Conservation (phyloP, 129 eudicot species). For the Helichrysum umbraculigerum region DNA sequence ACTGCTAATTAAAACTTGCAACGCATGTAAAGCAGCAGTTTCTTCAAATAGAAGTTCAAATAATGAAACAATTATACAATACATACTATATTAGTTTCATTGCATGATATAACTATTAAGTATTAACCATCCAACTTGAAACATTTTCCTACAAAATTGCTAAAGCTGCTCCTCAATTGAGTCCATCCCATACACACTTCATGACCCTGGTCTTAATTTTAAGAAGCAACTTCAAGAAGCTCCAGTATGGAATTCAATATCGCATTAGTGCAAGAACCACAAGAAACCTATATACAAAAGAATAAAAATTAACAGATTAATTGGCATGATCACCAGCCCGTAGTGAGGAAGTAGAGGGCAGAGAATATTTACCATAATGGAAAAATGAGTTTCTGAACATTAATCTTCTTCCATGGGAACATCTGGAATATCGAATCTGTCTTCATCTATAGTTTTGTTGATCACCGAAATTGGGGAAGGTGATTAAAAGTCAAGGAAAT, state of each 20-base stretch:
- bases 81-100: background rate
- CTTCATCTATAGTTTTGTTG: conserved; percentile 71
- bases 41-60: background rate
- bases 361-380: background rate
- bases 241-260: background rate
- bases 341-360: no score
- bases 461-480: conserved; percentile 70
- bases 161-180: background rate
- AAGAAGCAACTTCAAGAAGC: background rate
- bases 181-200: background rate
- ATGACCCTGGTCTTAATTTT: background rate
- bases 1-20: no score
- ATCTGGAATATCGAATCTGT: conserved; percentile 86
- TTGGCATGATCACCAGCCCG: background rate
- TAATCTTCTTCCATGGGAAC: conserved; percentile 96
- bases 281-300: background rate
- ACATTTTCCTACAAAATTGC: background rate
- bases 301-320: background rate
- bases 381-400: background rate
- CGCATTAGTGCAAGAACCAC: background rate
- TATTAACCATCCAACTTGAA: background rate
- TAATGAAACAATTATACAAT: background rate
- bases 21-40: background rate
- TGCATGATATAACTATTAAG: background rate
- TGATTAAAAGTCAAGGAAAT: conserved; percentile 51